Base-by-base conservation (phyloP, 2,329 filamentous ascomycete genomes). In the Xylariaceae sp. region DNA sequence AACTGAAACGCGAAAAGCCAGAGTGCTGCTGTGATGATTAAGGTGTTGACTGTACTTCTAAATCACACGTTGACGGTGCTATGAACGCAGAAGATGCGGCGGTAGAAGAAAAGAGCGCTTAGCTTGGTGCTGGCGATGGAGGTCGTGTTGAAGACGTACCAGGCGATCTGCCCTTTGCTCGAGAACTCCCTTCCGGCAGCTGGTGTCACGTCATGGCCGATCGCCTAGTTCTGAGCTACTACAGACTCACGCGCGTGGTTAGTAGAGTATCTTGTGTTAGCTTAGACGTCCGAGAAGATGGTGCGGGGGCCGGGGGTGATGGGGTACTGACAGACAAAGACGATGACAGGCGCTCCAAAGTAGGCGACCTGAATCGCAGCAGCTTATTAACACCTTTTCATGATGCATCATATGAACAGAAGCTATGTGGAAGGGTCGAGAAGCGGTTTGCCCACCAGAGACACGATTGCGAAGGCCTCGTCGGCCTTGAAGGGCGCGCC, bases 61-160 rank as follows among this genome's bases (percentile, higher is more conserved):
- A 8, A 5, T 10, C 8, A 43, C 40, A 12, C 42, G 39, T 14
- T 49, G n/a, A n/a, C n/a, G n/a, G n/a, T 45, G 11, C 32, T 37
- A 37, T 25, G 5, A 11, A 40, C 23, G 40, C 50, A 56, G 32
- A 57, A 54, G 12, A 57, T 54, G 17, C 55, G 51, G 16, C 47
- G 47, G 43, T 57, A 57, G 41, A 57, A 55, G 44, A 55, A 55
- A 12, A 56, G 36, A 5, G 45, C 48, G 34, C 54, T 55, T 34
- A 50, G 40, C 29, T 56, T 56, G 21, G 42, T 40, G 38, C 44
- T 49, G 25, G 44, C 47, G 12, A 56, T 47, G 11, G 40, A 40
- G n/a, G 42, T 36, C 10, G 36, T 46, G 16, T 37, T 40, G 5
- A 49, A 22, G 7, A 54, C 19, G 21, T 46, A 45, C 16, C 47